These are phyloP conservation scores for Papilionanthe hybrid DNA, from an alignment of 116 monocot genomes.

Conservation along the genomic window DNA sequence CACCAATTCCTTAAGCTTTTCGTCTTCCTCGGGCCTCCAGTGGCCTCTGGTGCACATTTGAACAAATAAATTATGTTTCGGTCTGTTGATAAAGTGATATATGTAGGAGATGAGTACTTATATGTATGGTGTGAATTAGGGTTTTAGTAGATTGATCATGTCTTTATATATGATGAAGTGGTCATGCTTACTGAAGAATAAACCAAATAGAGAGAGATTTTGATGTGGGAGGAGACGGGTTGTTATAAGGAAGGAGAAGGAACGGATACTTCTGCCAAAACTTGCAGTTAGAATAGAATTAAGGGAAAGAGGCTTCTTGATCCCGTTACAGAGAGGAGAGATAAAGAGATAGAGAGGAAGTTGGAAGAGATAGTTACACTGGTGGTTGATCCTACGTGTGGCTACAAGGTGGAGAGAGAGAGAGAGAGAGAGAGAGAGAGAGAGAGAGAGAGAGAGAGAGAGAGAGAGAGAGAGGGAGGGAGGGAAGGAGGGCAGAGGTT, in stretches of 20 bases:
- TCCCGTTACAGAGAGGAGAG: background rate
- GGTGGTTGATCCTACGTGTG: constrained; percentile 51
- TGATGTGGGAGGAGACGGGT: background rate
- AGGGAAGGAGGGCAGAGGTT: no score
- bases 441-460: constrained; percentile 5
- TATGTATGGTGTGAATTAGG: background rate
- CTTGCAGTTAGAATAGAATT: constrained; percentile 3
- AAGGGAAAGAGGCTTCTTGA: background rate
- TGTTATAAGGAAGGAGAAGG: constrained; percentile 4
- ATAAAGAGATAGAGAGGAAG: background rate
- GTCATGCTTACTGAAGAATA: background rate
- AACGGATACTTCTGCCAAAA: constrained; percentile 7
- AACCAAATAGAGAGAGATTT: background rate
- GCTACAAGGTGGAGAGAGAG: constrained; percentile 31
- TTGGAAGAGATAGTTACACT: constrained; percentile 9
- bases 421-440: constrained; percentile 11
- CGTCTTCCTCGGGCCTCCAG: constrained; percentile 86
- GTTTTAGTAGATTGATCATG: background rate
- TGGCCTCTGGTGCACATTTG: constrained; percentile 91
- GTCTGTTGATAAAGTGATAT: background rate
- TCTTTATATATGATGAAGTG: background rate
- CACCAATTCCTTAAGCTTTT: constrained; percentile 79
- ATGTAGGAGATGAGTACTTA: background rate
- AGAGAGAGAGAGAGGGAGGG: constrained; percentile 10
- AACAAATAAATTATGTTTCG: background rate